phyloP scores from a whole-genome alignment of 225 moss, liverwort and hornwort species.

The Marchantia polymorpha region DNA sequence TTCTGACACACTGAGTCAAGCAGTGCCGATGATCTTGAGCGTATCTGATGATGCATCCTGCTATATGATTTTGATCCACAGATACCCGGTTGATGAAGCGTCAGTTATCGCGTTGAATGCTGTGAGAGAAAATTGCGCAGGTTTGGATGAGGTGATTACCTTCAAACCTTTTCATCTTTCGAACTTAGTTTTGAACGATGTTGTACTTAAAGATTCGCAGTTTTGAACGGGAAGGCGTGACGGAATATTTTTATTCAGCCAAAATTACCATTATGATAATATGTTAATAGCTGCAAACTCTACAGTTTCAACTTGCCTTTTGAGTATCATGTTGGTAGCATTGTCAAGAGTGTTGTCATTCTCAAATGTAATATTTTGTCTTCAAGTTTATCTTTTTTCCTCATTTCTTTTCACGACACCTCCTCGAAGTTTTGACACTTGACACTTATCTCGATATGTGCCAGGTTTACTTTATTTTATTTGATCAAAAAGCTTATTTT shows the following conservation, averaged over 20 bases:
- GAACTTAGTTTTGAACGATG: not conserved
- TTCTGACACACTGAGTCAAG: not conserved
- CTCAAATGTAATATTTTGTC: too few relatives aligned
- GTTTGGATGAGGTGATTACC: constrained; percentile 34
- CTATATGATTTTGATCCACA: constrained; percentile 11
- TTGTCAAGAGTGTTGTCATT: too few relatives aligned
- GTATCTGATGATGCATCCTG: not conserved
- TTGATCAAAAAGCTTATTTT: constrained; percentile 4
- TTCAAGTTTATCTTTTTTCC: too few relatives aligned
- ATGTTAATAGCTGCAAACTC: too few relatives aligned
- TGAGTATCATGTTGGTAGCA: too few relatives aligned
- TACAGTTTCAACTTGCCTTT: too few relatives aligned
- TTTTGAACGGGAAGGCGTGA: not conserved
- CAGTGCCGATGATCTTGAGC: not conserved
- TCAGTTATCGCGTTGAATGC: constrained; percentile 30
- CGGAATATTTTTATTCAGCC: not conserved
- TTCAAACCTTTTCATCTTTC: too few relatives aligned
- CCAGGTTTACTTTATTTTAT: constrained; percentile 36
- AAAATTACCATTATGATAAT: not conserved
- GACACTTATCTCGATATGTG: too few relatives aligned
- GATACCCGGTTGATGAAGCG: constrained; percentile 42
- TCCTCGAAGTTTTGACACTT: too few relatives aligned
- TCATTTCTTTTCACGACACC: not conserved
- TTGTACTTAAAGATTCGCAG: too few relatives aligned
- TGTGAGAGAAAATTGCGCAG: constrained; percentile 26